Conservation (phyloP, 2,329 filamentous ascomycete genomes). For the Penicillium occitanis region DNA sequence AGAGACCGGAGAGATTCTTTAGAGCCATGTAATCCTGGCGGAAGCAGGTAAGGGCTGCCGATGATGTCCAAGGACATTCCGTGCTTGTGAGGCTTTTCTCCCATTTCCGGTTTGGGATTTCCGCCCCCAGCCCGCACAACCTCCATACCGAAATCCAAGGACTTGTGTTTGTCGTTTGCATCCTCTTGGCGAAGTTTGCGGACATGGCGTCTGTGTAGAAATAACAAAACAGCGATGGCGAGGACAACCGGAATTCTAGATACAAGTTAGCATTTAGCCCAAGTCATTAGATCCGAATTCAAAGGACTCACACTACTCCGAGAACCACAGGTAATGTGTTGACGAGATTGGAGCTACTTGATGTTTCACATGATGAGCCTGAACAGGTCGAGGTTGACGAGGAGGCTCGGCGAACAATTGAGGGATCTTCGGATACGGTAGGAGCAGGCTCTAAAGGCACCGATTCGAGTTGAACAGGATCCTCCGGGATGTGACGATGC, state of each 20-base stretch:
- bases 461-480: conserved; percentile 27
- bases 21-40: conserved; percentile 74
- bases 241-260: conserved; percentile 71
- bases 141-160: conserved; percentile 87
- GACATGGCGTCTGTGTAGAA: conserved; percentile 75
- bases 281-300: background rate
- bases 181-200: conserved; percentile 75
- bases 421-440: conserved; percentile 27
- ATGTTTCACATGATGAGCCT: conserved; percentile 57
- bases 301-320: conserved; percentile 64
- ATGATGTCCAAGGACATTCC: conserved; percentile 64
- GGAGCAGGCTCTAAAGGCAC: conserved; percentile 30
- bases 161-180: conserved; percentile 79
- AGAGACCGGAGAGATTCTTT: conserved; percentile 84
- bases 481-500: conserved; percentile 13
- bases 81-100: conserved; percentile 56
- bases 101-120: conserved; percentile 52
- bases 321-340: conserved; percentile 67
- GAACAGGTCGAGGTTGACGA: conserved; percentile 26
- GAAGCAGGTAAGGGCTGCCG: conserved; percentile 84
- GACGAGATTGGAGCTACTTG: conserved; percentile 52
- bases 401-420: conserved; percentile 26
- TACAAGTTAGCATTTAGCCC: conserved; percentile 27
- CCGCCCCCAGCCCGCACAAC: conserved; percentile 37
- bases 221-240: conserved; percentile 66